phyloP scores from a whole-genome alignment of 208 protist species.

The Acanthamoeba triangularis region DNA sequence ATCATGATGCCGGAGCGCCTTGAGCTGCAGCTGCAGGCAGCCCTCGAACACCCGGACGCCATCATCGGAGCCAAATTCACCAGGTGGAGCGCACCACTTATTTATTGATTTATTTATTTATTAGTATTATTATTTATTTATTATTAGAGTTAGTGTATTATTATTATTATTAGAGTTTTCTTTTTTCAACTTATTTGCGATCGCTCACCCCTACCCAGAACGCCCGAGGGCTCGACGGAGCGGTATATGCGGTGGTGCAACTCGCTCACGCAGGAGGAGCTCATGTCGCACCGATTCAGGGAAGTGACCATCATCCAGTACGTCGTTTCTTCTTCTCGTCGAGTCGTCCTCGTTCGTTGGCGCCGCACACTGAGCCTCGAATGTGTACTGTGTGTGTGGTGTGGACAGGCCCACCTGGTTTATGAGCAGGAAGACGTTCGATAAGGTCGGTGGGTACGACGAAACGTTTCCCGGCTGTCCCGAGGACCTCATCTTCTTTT shows the following conservation, averaged over 20 bases:
- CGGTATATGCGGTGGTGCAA: conserved; percentile 77
- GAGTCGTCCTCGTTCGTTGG: too few species aligned
- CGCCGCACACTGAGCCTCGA: not conserved
- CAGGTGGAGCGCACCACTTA: not conserved
- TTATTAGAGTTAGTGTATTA: too few species aligned
- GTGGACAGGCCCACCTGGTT: conserved; percentile 65
- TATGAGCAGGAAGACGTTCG: conserved; percentile 69
- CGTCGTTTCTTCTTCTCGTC: not conserved
- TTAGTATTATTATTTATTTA: too few species aligned
- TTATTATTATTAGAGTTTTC: too few species aligned
- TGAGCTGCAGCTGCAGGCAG: conserved; percentile 55
- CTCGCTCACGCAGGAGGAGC: conserved; percentile 54
- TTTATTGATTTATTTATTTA: too few species aligned
- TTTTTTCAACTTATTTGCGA: not conserved
- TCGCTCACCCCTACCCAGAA: not conserved
- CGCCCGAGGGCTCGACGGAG: conserved; percentile 66
- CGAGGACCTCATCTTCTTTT: conserved; percentile 69
- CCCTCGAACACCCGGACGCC: not conserved
- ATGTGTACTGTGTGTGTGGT: not conserved
- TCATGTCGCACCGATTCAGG: conserved; percentile 73
- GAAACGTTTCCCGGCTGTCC: conserved; percentile 27
- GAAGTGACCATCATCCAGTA: conserved; percentile 75
- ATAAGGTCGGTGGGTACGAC: conserved; percentile 53
- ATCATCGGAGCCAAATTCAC: conserved; percentile 72
- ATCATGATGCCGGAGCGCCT: conserved; percentile 71